Base-by-base conservation (phyloP, 345 rosid genomes). In the Dipteronia sinensis region DNA sequence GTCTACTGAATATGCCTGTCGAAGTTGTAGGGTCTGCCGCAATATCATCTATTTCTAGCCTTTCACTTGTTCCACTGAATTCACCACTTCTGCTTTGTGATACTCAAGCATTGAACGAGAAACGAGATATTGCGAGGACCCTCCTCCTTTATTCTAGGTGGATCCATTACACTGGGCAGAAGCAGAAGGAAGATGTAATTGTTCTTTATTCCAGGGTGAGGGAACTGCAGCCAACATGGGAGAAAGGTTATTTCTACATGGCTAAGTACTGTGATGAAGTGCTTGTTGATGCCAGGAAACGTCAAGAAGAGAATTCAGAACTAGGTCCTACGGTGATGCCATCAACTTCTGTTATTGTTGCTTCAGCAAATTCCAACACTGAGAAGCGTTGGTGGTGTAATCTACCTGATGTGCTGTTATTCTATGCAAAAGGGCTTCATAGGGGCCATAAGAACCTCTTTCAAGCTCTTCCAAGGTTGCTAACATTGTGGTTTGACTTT, bases 391-490 rank as follows among this genome's bases (percentile, higher is more conserved):
- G 97, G 91, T 95, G 97, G 95, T 85, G 67, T 78, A 79, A 90
- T 84, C 78, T 94, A 25, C 91, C 92, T 77, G 95, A 94, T 71
- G 98, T 91, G 40, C 83, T 94, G 67, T 78, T 88, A 81, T 96
- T 86, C 85, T 96, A 95, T 85, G 98, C 98, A 16, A 93, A 91
- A 87, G 99, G 94, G 78, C 92, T 95, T 77, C 97, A 94, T 80
- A 90, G 91, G 74, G 99, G 99, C 69, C 97, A 94, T 88, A 92
- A 84, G 84, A 85, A 91, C 85, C 98, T 96, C 82, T 94, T 94
- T 82, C 99, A 92, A 89, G 98, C 98, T 51, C 98, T 96, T 86
- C 98, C 99, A 59, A 93, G 99, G 81, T 88, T 96, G 88, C 87
- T 96, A 77, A 94, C 97, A 69, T 84, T 96, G 65, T 96, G 98